Base-by-base conservation (phyloP, 306 rosid species). In the Ochetophila trinervis region DNA sequence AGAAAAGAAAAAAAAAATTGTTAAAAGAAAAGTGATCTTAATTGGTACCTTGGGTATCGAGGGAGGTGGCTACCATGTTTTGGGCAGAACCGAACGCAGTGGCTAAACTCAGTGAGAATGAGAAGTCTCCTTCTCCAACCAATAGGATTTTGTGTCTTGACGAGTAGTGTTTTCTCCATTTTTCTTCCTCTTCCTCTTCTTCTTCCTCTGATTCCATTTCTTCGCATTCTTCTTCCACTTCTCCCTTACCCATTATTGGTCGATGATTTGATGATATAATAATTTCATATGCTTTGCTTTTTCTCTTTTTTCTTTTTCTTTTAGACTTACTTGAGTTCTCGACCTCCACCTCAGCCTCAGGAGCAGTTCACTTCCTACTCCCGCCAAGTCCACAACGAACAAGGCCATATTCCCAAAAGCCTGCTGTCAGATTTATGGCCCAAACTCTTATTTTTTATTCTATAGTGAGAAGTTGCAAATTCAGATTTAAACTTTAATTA, bases 41-140 rank as follows among this genome's bases (percentile, higher is more conserved):
- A 19, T 17, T 14, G 68, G 53, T 45, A 89, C 95, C 91, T 14
- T 81, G 80, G 11, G 91, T 66, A 75, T 90, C 95, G n/a, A 83
- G 88, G 37, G 85, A 82, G 65, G 97, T 86, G 63, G 93, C 95
- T 21, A 86, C 87, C 19, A 91, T 73, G 70, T 84, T 91, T 60
- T 76, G 79, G 47, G 76, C 93, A 35, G 88, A 84, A 59, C 86
- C 86, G 49, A 88, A 91, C 57, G 72, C 78, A 3, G 48, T 72
- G 24, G 95, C 93, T 49, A 91, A 65, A 69, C 30, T 82, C 11
- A 84, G 80, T 16, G 97, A 73, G 71, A 90, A 85, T 27, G 95
- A 87, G 67, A 90, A 87, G 65, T 90, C 97, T 57, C 97, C 97
- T 55, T 90, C 97, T 59, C 97, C 95, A 34, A 90, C 87, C 59